Conservation (phyloP, 1,284 basidiomycete genomes). For the Laetiporus sulphureus region DNA sequence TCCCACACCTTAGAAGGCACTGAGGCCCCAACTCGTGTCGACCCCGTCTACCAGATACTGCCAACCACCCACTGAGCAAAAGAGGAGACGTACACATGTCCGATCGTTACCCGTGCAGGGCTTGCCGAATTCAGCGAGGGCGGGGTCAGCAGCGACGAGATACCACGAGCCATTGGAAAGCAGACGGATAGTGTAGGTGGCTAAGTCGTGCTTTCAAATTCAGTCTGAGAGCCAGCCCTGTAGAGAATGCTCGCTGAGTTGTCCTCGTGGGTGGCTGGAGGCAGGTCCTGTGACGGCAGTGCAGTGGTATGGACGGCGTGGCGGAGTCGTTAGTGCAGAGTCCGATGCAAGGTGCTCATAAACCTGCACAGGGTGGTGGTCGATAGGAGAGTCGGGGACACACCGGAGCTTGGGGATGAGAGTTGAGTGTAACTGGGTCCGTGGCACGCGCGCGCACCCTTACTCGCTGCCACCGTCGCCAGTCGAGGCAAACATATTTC, state of each 20-base stretch:
- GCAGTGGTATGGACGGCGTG: no score
- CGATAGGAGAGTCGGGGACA: slow-evolving; percentile 2
- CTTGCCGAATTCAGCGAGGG: slow-evolving; percentile 25
- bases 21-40: no score
- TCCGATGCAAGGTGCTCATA: no score
- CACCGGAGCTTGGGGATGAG: slow-evolving; percentile 4
- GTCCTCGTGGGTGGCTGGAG: no score
- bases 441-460: neutral
- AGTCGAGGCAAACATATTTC: no score
- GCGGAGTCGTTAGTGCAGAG: no score
- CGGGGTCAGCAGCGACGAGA: slow-evolving; percentile 20
- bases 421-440: slow-evolving; percentile 1
- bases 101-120: slow-evolving; percentile 49
- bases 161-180: slow-evolving; percentile 23
- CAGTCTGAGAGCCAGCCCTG: no score
- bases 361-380: slow-evolving; percentile 3
- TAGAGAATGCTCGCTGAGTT: no score
- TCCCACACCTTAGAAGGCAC: no score
- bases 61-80: neutral
- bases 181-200: no score
- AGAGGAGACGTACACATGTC: slow-evolving; percentile 56
- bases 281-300: no score
- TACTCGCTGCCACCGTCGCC: neutral
- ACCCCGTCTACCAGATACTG: neutral
- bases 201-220: no score